Conservation (phyloP, 75 land plant genomes). For the Chamaecyparis obtusa region DNA sequence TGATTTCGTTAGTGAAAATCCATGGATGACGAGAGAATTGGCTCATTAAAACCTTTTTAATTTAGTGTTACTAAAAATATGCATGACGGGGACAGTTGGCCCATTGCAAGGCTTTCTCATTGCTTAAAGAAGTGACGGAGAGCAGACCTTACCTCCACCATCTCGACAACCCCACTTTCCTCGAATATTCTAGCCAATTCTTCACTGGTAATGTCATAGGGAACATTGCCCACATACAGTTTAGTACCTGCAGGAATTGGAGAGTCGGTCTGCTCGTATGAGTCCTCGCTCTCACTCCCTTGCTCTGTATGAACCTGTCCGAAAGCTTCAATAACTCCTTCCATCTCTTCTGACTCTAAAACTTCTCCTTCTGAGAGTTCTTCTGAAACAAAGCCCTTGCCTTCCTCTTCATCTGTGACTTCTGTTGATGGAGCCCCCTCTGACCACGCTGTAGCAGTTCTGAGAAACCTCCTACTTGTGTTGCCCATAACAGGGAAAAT, state of each 20-base stretch:
- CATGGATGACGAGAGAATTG: too few relatives aligned
- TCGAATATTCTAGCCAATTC: conserved; percentile 51
- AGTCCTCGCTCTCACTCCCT: conserved; percentile 4
- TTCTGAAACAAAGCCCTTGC: background rate
- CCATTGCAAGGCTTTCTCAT: background rate
- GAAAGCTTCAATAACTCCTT: background rate
- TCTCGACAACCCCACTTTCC: conserved; percentile 35
- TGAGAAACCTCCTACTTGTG: background rate
- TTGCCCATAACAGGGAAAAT: background rate
- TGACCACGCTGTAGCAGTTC: background rate
- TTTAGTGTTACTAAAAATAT: background rate
- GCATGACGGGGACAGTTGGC: background rate
- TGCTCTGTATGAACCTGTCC: conserved; percentile 5
- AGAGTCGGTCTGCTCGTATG: background rate
- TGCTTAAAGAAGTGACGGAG: background rate
- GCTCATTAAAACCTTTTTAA: background rate
- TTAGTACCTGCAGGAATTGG: conserved; percentile 27
- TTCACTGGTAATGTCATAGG: conserved; percentile 54
- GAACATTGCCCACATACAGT: conserved; percentile 55
- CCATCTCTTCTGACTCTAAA: background rate
- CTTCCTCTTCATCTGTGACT: background rate
- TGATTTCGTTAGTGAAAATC: too few relatives aligned
- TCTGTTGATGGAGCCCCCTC: background rate
- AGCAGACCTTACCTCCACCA: conserved; percentile 51
- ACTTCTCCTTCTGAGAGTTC: background rate